A percentile compares a stretch with the other conserved stretches of the same genome.
phyloP scores from a whole-genome alignment of 495 filamentous ascomycete genomes.

The Trichoderma virens region DNA sequence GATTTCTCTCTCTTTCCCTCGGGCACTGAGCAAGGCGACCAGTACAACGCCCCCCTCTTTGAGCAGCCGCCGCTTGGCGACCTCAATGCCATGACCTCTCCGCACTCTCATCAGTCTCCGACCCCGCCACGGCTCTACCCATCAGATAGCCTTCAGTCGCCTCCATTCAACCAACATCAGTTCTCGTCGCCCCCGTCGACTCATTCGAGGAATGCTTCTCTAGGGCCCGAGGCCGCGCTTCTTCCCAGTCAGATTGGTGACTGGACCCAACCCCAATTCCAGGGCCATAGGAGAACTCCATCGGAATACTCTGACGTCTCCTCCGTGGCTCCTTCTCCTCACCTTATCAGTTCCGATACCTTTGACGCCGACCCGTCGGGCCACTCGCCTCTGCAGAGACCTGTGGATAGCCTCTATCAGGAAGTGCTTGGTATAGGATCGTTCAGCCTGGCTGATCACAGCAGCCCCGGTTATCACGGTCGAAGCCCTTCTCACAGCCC shows the following conservation, averaged over 20 bases:
- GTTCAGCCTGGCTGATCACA: conserved; percentile 75
- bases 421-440: conserved; percentile 68
- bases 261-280: conserved; percentile 69
- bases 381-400: conserved; percentile 70
- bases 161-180: conserved; percentile 49
- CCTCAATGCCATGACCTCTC: conserved; percentile 63
- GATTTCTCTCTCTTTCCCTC: conserved; percentile 50
- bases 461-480: conserved; percentile 46
- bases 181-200: conserved; percentile 44
- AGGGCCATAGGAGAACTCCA: conserved; percentile 69
- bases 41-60: conserved; percentile 42
- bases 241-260: conserved; percentile 54
- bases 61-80: conserved; percentile 54
- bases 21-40: conserved; percentile 27
- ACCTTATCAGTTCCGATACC: conserved; percentile 65
- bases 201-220: conserved; percentile 72
- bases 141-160: conserved; percentile 50
- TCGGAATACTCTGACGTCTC: conserved; percentile 87
- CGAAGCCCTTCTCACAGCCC: conserved; percentile 78
- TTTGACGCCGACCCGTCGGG: conserved; percentile 67
- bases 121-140: conserved; percentile 66
- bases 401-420: conserved; percentile 70
- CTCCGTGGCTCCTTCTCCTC: conserved; percentile 74
- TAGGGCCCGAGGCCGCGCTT: conserved; percentile 72
- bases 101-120: conserved; percentile 49